phyloP scores from a whole-genome alignment of 2,329 filamentous ascomycete species.

The Aspergillus carbonarius region DNA sequence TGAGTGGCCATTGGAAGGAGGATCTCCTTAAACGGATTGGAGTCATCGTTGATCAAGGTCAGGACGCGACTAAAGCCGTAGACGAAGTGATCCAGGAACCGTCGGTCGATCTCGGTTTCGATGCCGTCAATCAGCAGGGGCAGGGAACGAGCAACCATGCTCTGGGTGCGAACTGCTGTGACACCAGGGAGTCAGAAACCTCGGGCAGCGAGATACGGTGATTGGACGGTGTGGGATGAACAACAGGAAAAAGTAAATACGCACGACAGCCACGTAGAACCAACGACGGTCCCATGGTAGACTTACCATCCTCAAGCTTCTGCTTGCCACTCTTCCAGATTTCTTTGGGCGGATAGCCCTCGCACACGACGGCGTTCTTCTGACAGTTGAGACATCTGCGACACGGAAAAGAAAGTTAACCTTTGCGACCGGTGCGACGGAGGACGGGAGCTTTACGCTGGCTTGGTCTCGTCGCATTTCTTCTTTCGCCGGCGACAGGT shows the following conservation, averaged over 20 bases:
- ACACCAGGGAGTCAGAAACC: conserved; percentile 8
- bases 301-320: conserved; percentile 63
- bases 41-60: conserved; percentile 75
- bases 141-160: conserved; percentile 44
- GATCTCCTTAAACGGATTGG: conserved; percentile 83
- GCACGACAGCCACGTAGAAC: background rate
- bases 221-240: background rate
- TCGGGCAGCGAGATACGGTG: background rate
- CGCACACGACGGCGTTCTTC: conserved; percentile 89
- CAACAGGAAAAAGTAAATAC: background rate
- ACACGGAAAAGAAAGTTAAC: background rate
- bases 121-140: conserved; percentile 73
- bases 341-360: conserved; percentile 83
- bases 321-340: conserved; percentile 86
- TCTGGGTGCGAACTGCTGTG: conserved; percentile 32
- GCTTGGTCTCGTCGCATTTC: conserved; percentile 54
- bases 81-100: conserved; percentile 82
- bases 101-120: conserved; percentile 74
- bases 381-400: conserved; percentile 68
- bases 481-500: conserved; percentile 62
- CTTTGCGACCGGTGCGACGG: conserved; percentile 16
- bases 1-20: conserved; percentile 77
- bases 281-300: background rate
- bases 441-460: conserved; percentile 42
- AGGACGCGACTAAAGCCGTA: conserved; percentile 75